A percentile compares a stretch with the other conserved stretches of the same genome.
phyloP scores from a whole-genome alignment of 139 green algal species.

The Chlamydomonas asymmetrica region DNA sequence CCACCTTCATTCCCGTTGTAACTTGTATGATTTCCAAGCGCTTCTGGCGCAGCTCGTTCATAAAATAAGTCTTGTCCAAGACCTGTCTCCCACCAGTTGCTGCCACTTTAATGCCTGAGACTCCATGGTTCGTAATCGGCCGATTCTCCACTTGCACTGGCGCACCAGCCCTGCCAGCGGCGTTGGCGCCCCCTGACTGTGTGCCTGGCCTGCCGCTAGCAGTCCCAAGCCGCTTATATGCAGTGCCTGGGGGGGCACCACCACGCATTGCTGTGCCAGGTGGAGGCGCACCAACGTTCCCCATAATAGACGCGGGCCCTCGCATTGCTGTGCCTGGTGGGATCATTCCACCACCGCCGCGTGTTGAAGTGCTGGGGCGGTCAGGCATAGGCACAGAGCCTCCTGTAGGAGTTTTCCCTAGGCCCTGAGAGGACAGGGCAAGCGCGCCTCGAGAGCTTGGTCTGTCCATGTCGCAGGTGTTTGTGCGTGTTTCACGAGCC shows the following conservation, averaged over 20 bases:
- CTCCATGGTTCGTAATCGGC: conserved; percentile 50
- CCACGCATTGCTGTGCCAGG: conserved; percentile 28
- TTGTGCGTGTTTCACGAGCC: no score
- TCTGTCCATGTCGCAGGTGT: conserved; percentile 42
- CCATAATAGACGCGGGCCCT: conserved; percentile 14
- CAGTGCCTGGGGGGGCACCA: conserved; percentile 28
- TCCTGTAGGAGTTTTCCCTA: conserved; percentile 40
- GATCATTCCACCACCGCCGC: conserved; percentile 3
- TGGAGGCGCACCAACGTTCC: background rate
- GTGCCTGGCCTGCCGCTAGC: no score
- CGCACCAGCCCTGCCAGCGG: conserved; percentile 20
- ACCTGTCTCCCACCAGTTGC: conserved; percentile 55
- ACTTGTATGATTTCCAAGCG: conserved; percentile 64
- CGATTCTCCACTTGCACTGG: conserved; percentile 43
- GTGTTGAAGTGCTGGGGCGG: conserved; percentile 20
- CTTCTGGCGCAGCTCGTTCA: conserved; percentile 70
- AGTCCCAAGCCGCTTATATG: conserved; percentile 49
- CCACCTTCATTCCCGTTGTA: conserved; percentile 56
- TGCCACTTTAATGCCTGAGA: conserved; percentile 41
- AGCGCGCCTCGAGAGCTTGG: conserved; percentile 23
- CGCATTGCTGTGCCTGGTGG: conserved; percentile 13
- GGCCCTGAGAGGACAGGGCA: conserved; percentile 6
- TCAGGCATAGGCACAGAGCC: conserved; percentile 28
- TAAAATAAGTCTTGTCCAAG: conserved; percentile 71
- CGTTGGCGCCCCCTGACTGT: conserved; percentile 8